These are phyloP conservation scores for Yamadazyma songkhlaensis DNA, from an alignment of 1,139 yeast species.

Conservation along the genomic window DNA sequence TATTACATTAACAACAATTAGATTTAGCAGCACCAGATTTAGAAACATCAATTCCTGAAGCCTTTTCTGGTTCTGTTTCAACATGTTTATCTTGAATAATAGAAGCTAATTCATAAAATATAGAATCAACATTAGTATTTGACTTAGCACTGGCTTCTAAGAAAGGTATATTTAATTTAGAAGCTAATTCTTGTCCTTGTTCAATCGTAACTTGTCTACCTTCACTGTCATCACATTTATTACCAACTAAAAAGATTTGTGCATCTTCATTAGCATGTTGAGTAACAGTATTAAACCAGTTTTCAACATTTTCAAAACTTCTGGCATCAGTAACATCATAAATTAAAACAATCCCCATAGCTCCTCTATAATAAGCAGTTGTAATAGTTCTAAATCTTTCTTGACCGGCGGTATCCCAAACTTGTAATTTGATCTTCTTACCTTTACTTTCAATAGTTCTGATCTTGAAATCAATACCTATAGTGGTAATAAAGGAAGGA, in stretches of 20 bases:
- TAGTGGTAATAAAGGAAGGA: conserved; percentile 94
- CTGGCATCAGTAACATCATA: conserved; percentile 96
- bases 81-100: conserved; percentile 78
- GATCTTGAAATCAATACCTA: conserved; percentile 96
- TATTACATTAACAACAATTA: conserved; percentile 35
- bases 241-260: conserved; percentile 89
- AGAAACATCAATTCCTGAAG: conserved; percentile 46
- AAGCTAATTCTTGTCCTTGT: conserved; percentile 89
- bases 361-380: conserved; percentile 97
- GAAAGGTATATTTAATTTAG: conserved; percentile 83
- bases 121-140: conserved; percentile 86
- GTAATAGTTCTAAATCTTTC: conserved; percentile 98
- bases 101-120: conserved; percentile 88
- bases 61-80: conserved; percentile 22
- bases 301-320: conserved; percentile 80
- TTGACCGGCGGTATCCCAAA: conserved; percentile 99
- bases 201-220: conserved; percentile 74
- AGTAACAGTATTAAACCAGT: conserved; percentile 93
- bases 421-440: conserved; percentile 88
- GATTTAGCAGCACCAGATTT: conserved; percentile 32
- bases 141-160: conserved; percentile 96
- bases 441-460: conserved; percentile 94
- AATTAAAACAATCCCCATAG: conserved; percentile 95
- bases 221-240: conserved; percentile 87
- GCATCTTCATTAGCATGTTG: conserved; percentile 97